Percentiles rank a stretch among this genome's conserved stretches.
Evolutionary conservation across 352 stramenopile species (phyloP).

Genomic region (Elongisporangium undulatum): DNA sequence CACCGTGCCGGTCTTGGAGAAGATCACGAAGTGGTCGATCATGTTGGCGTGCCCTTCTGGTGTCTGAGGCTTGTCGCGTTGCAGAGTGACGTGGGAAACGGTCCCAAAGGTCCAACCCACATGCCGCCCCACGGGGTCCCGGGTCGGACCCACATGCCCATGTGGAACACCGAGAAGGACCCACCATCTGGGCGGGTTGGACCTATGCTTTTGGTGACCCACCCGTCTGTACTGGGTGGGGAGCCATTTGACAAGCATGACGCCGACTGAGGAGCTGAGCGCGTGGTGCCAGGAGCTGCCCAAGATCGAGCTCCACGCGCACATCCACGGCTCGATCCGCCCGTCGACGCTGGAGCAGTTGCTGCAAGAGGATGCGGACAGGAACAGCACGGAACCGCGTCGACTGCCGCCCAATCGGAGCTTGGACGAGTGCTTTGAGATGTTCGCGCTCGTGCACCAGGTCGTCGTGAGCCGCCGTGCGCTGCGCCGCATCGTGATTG

Average conservation of each 20-base stretch:
- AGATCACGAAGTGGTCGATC: constrained; percentile 93
- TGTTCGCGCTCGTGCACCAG: constrained; percentile 86
- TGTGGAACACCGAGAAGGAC: background rate
- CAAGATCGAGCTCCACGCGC: constrained; percentile 86
- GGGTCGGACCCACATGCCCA: background rate
- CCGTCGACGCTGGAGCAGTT: constrained; percentile 61
- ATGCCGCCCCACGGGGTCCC: background rate
- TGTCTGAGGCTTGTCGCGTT: background rate
- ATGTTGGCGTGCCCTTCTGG: constrained; percentile 39
- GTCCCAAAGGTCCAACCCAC: background rate
- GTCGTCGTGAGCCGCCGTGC: constrained; percentile 64
- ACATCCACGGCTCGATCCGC: constrained; percentile 85
- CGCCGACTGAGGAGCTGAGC: constrained; percentile 14
- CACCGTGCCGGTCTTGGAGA: constrained; percentile 88
- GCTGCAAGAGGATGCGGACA: constrained; percentile 37
- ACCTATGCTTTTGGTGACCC: background rate
- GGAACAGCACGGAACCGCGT: constrained; percentile 18
- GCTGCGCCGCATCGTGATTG: constrained; percentile 63
- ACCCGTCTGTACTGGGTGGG: background rate
- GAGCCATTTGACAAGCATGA: constrained; percentile 4
- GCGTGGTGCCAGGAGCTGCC: constrained; percentile 53
- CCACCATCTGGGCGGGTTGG: constrained; percentile 7
- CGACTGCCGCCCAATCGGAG: constrained; percentile 42
- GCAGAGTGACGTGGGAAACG: constrained; percentile 1
- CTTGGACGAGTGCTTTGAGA: constrained; percentile 84